Percentiles rank a stretch among this genome's conserved stretches.
phyloP scores from a whole-genome alignment of 176 grass and related monocot species.

The Eleusine coracana region DNA sequence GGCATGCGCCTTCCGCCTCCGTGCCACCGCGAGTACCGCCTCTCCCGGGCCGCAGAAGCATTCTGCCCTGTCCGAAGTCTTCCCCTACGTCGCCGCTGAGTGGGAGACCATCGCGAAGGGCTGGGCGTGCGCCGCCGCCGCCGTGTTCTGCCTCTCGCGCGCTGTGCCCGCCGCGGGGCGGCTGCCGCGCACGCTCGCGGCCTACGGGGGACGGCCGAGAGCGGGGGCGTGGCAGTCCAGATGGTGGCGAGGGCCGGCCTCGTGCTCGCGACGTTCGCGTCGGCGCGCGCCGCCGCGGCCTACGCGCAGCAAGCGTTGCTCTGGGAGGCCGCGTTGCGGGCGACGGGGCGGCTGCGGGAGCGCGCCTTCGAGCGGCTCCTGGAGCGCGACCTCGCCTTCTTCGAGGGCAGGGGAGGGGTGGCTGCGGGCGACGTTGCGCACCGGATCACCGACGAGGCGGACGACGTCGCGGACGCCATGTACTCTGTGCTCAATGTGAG shows the following conservation, averaged over 20 bases:
- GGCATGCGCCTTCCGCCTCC: constrained; percentile 21
- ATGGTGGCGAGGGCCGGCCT: constrained; percentile 38
- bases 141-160: constrained; percentile 65
- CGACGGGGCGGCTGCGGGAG: constrained; percentile 50
- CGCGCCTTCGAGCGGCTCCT: constrained; percentile 68
- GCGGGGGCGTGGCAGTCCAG: neutral
- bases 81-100: constrained; percentile 56
- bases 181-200: constrained; percentile 47
- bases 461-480: constrained; percentile 71
- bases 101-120: constrained; percentile 64
- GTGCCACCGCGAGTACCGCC: neutral
- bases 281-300: constrained; percentile 41
- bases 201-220: neutral
- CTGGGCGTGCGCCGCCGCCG: constrained; percentile 62
- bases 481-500: constrained; percentile 75
- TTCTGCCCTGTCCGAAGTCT: constrained; percentile 32
- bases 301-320: constrained; percentile 71
- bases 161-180: constrained; percentile 62
- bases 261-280: constrained; percentile 39
- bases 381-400: constrained; percentile 63
- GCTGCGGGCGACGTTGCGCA: constrained; percentile 63
- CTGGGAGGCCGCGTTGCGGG: constrained; percentile 66
- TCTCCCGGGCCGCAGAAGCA: constrained; percentile 1
- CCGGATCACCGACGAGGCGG: constrained; percentile 64
- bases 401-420: constrained; percentile 60